Evolutionary conservation across 2,329 filamentous ascomycete genomes (phyloP).

Genomic region (Massarina eburnea): DNA sequence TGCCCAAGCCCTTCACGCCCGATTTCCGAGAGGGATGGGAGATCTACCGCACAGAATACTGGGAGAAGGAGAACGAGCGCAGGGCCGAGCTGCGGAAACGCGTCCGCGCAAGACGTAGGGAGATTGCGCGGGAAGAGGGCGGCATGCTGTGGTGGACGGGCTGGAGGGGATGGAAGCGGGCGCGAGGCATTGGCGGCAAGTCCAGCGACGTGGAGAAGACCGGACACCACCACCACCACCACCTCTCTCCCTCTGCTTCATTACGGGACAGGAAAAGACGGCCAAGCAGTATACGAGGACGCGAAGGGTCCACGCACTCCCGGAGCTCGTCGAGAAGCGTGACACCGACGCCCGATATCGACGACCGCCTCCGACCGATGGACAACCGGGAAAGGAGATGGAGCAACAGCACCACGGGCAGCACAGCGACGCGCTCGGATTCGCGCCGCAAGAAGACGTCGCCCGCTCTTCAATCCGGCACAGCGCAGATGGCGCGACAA

Average conservation of each 20-base stretch:
- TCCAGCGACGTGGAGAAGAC: slow-evolving; percentile 35
- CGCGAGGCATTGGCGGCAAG: slow-evolving; percentile 28
- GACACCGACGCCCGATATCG: slow-evolving; percentile 35
- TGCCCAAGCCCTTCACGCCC: slow-evolving; percentile 92
- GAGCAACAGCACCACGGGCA: slow-evolving; percentile 37
- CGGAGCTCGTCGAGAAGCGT: slow-evolving; percentile 35
- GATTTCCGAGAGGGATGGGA: slow-evolving; percentile 98
- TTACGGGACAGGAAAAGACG: slow-evolving; percentile 32
- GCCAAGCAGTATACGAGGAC: slow-evolving; percentile 29
- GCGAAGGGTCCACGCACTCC: slow-evolving; percentile 31
- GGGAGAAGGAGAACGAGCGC: slow-evolving; percentile 94
- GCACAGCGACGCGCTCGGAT: slow-evolving; percentile 26
- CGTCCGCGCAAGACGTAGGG: slow-evolving; percentile 67
- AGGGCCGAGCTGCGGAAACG: slow-evolving; percentile 71
- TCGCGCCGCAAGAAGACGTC: slow-evolving; percentile 15
- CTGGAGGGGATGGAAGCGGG: slow-evolving; percentile 58
- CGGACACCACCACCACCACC: slow-evolving; percentile 15
- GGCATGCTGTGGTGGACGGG: slow-evolving; percentile 87
- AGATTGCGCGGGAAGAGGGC: slow-evolving; percentile 67
- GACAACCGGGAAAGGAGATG: slow-evolving; percentile 31
- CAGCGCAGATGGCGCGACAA: slow-evolving; percentile 30
- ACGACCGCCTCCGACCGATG: slow-evolving; percentile 23
- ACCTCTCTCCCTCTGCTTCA: slow-evolving; percentile 10
- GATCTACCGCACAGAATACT: slow-evolving; percentile 88
- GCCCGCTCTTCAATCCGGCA: slow-evolving; percentile 20